Base-by-base conservation (phyloP, 2,329 filamentous ascomycete genomes). In the Colletotrichum filicis region DNA sequence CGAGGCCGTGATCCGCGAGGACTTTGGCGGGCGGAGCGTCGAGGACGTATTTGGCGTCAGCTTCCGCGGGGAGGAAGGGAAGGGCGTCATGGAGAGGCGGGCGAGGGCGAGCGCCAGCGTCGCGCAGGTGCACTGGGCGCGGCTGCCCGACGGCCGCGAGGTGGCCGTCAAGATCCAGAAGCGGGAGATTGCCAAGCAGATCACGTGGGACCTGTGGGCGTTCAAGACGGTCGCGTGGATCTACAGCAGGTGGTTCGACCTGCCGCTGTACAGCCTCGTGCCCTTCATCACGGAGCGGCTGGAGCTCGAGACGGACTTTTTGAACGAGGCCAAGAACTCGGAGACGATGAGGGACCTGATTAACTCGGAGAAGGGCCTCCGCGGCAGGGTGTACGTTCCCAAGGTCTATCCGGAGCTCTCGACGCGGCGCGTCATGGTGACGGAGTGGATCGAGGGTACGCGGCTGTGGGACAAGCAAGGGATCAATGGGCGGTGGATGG, bases 101-200 rank as follows among this genome's bases (percentile, higher is more conserved):
- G 90, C 90, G 8, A 81, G 92, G 73, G 93, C 93, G 0, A 96
- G 93, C 79, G 97, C 97, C 2, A 97, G 94, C 81, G 96, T 99
- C 9, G 97, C 97, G 1, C 97, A 98, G 84, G 97, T 99, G 2
- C 97, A 98, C 81, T 98, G 96, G 95, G 97, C 97, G 8, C 87
- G 92, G 73, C 82, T 98, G 69, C 84, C 91, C 3, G 96, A 98
- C 83, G 97, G 97, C 0, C 88, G 95, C 60, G 95, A 98, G 85
- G 94, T 98, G 26, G 97, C 97, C 2, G 90, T 99, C 80, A 99
- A 99, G 86, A 92, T 99, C 5, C 97, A 99, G 86, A 99, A 98
- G 85, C 90, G 92, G 63, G 96, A 98, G 86, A 98, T 99, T 80
- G 92, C 90, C 24, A 92, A 93, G 79, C 97, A 98, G 84, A 94